Evolutionary conservation across 2,329 filamentous ascomycete species (phyloP), one percentile per base, ranked within the genome.

Genomic region (Pseudogymnoascus sp.): DNA sequence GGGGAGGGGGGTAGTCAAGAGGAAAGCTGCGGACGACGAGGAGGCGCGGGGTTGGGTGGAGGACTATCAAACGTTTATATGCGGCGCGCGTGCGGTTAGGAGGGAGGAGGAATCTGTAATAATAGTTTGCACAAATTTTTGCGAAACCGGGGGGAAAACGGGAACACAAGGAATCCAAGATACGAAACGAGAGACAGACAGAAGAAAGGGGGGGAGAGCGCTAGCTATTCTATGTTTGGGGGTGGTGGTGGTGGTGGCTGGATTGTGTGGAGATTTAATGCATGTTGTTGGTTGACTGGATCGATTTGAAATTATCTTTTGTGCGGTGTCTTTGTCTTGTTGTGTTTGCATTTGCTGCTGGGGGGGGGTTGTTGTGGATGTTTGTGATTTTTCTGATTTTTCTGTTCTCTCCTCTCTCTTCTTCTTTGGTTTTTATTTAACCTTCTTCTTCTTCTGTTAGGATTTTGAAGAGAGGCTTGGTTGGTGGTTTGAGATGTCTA

Each of bases 121-220:
- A 53, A 31, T 53, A 53, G 47, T 33, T n/a, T 47, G 42, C 42
- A 47, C 42, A 47, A 47, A 53, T 53, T 53, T n/a, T n/a, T 53
- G 44, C 44, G 44, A 47, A 47, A 47, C 1, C 11, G 42, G 42
- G 21, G 26, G 42, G 42, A 13, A 47, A 47, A 8, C 42, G n/a
- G 42, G 42, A 47, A 47, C 36, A 7, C n/a, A n/a, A n/a, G n/a
- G n/a, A n/a, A n/a, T n/a, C 36, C 36, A 40, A 15, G n/a, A 40
- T 40, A 17, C n/a, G 21, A 47, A n/a, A 8, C 42, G 10, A 13
- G 21, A 26, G 26, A n/a, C n/a, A n/a, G n/a, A n/a, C n/a, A n/a
- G n/a, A n/a, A n/a, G n/a, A n/a, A n/a, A n/a, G n/a, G n/a, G n/a
- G n/a, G 23, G 9, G 23, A 31, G 26, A 31, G 47, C 47, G 47